Conservation (phyloP, 2,329 filamentous ascomycete species). For the Ceratocystis ficicola region DNA sequence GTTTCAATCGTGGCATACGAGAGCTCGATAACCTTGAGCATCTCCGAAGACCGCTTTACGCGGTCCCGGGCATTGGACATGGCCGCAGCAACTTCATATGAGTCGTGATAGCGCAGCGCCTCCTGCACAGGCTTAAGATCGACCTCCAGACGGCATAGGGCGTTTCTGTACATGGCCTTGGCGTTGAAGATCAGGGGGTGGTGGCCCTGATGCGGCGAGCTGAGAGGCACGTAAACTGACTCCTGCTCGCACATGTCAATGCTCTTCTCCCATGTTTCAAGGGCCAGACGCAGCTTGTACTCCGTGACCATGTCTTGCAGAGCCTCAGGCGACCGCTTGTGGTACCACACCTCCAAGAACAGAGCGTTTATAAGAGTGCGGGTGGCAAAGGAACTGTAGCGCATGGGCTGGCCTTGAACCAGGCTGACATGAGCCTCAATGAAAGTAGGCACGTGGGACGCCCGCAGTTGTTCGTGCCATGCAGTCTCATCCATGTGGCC, state of each 20-base stretch:
- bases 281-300: constrained; percentile 87
- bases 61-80: constrained; percentile 92
- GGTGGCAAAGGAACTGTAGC: constrained; percentile 93
- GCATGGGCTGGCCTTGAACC: constrained; percentile 80
- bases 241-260: constrained; percentile 88
- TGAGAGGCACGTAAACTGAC: constrained; percentile 73
- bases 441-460: constrained; percentile 68
- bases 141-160: constrained; percentile 80
- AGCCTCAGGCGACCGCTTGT: constrained; percentile 96
- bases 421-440: constrained; percentile 89
- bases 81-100: constrained; percentile 88
- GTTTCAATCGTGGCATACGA: constrained; percentile 98
- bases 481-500: constrained; percentile 61
- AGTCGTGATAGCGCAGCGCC: constrained; percentile 89
- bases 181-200: constrained; percentile 97
- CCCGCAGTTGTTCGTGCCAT: constrained; percentile 64
- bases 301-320: constrained; percentile 95
- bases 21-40: constrained; percentile 97
- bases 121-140: constrained; percentile 94
- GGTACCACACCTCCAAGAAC: constrained; percentile 97
- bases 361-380: constrained; percentile 98
- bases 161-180: constrained; percentile 92
- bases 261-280: constrained; percentile 98
- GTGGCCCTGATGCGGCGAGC: constrained; percentile 76
- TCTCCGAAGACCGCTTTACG: constrained; percentile 88